Conservation (phyloP, 306 rosid genomes). For the Chamaecrista fasciculata region DNA sequence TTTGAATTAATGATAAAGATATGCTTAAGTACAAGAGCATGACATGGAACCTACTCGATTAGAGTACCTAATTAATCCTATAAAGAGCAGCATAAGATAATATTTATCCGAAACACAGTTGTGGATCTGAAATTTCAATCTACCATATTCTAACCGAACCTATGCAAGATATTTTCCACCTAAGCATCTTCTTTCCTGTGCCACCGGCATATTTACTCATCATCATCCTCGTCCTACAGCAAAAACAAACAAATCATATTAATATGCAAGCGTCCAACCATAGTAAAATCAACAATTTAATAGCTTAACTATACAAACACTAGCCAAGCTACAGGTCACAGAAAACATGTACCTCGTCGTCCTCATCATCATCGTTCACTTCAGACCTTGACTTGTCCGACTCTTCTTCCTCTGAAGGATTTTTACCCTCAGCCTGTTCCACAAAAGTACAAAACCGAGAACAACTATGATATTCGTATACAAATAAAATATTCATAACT, state of each 20-base stretch:
- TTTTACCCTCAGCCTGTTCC: conserved; percentile 58
- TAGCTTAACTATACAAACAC: neutral
- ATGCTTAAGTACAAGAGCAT: conserved; percentile 30
- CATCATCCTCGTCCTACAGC: conserved; percentile 66
- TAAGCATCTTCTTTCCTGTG: conserved; percentile 15
- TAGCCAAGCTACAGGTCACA: neutral
- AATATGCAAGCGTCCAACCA: too few species aligned
- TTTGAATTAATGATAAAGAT: conserved; percentile 6
- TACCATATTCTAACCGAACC: conserved; percentile 22
- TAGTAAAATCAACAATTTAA: too few species aligned
- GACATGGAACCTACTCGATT: conserved; percentile 8
- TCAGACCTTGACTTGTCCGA: conserved; percentile 91
- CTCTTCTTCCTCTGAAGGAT: conserved; percentile 68
- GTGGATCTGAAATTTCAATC: conserved; percentile 27
- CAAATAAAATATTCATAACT: neutral
- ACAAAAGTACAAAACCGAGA: neutral
- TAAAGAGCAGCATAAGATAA: conserved; percentile 24
- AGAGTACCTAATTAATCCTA: neutral
- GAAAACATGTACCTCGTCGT: conserved; percentile 46
- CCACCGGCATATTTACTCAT: conserved; percentile 36
- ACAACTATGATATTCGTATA: neutral
- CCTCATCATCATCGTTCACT: conserved; percentile 80
- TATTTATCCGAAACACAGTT: conserved; percentile 26
- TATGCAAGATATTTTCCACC: conserved; percentile 33
- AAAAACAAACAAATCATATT: neutral